Conservation (phyloP, 768 basidiomycete species). For the Phlegmacium glaucopus region DNA sequence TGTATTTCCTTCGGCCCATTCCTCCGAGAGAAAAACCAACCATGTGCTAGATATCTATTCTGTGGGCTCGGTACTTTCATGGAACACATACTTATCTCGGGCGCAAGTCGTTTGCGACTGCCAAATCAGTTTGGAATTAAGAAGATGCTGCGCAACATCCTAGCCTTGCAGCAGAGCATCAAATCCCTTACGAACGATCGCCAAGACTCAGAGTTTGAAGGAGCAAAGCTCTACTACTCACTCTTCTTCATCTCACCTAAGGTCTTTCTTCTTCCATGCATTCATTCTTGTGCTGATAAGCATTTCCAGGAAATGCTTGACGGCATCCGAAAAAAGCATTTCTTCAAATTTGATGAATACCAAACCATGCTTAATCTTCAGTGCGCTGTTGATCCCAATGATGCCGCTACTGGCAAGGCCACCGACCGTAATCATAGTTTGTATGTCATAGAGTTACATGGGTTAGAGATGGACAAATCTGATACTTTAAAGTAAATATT, state of each 20-base stretch:
- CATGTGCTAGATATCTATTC: slow-evolving; percentile 69
- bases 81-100: slow-evolving; percentile 76
- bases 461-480: slow-evolving; percentile 58
- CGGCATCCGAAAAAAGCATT: slow-evolving; percentile 53
- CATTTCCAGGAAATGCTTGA: slow-evolving; percentile 69
- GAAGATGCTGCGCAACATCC: slow-evolving; percentile 85
- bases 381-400: slow-evolving; percentile 74
- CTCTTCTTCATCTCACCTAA: slow-evolving; percentile 73
- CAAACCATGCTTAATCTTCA: slow-evolving; percentile 87
- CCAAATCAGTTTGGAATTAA: slow-evolving; percentile 76
- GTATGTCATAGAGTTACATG: slow-evolving; percentile 90
- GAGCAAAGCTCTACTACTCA: slow-evolving; percentile 77
- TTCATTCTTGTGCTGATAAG: not conserved
- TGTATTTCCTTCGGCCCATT: not conserved
- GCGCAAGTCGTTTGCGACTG: slow-evolving; percentile 64
- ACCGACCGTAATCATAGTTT: slow-evolving; percentile 75
- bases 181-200: slow-evolving; percentile 67
- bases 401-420: slow-evolving; percentile 46
- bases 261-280: slow-evolving; percentile 38
- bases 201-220: slow-evolving; percentile 66
- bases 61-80: slow-evolving; percentile 81
- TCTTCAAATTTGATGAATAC: slow-evolving; percentile 90
- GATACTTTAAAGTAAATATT: slow-evolving; percentile 20
- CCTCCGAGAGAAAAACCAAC: slow-evolving; percentile 7
- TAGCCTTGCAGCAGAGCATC: slow-evolving; percentile 89